These are phyloP conservation scores for Groenewaldozyma auringiensis DNA, from an alignment of 1,139 yeast species.

Conservation along the genomic window DNA sequence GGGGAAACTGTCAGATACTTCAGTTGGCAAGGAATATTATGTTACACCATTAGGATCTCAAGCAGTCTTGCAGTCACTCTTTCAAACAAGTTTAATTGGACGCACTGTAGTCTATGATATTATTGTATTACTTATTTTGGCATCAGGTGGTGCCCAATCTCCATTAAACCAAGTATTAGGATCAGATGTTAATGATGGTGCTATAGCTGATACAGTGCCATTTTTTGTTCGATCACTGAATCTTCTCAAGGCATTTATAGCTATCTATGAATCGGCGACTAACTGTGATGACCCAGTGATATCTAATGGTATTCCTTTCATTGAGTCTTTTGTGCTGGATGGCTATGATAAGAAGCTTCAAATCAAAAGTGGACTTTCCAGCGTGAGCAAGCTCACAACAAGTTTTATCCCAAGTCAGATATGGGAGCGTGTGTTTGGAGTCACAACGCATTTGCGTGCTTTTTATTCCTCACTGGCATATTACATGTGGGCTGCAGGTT, in stretches of 20 bases:
- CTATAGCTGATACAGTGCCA: slow-evolving; percentile 13
- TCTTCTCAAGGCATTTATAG: slow-evolving; percentile 15
- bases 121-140: slow-evolving; percentile 17
- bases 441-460: too few relatives aligned
- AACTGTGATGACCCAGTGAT: slow-evolving; percentile 2
- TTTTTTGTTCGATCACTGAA: slow-evolving; percentile 14
- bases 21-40: neutral
- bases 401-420: neutral
- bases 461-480: neutral
- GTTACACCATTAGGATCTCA: slow-evolving; percentile 14
- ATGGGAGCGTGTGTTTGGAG: neutral
- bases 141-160: slow-evolving; percentile 16
- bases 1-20: neutral
- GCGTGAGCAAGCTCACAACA: neutral
- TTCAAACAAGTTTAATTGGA: slow-evolving; percentile 15
- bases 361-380: neutral
- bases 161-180: neutral
- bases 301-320: slow-evolving; percentile 1
- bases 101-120: slow-evolving; percentile 17
- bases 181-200: neutral
- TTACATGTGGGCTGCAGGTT: slow-evolving; percentile 5
- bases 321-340: neutral
- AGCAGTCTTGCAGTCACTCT: slow-evolving; percentile 14
- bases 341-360: neutral
- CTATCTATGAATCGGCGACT: slow-evolving; percentile 9